Base-by-base conservation (phyloP, 2,329 filamentous ascomycete genomes). In the Aspergillus sp. region DNA sequence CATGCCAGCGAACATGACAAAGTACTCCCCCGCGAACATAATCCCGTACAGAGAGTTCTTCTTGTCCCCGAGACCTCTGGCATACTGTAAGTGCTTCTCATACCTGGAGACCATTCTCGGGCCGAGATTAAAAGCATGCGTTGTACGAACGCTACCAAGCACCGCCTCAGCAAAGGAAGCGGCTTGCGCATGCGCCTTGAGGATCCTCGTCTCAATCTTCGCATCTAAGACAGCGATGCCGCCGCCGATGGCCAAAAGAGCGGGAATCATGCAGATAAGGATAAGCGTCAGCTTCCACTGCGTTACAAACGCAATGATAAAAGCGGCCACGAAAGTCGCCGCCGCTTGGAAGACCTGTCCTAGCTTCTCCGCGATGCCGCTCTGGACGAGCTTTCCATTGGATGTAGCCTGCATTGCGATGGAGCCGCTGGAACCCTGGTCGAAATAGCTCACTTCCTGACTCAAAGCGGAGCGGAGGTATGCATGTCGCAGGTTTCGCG, bases 1-100 rank as follows among this genome's bases (percentile, higher is more conserved):
- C 51, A 76, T 78, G 2, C 45, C 44, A 4, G 35, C 31, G 33
- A 30, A 42, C 12, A 42, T 31, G 8, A 49, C 34, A 12, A 26
- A 35, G 25, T 42, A 42, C 22, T 45, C 35, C 3, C 20, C 26
- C 1, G 36, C 33, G 13, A 51, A 50, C 8, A 51, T 8, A 12
- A 37, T 15, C 3, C 46, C 46, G 26, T 39, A 49, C 1, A 48
- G 19, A 3, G 37, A 26, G 13, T 24, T 37, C 25, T 45, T 48
- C 33, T 47, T 49, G 6, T 29, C 37, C 1, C 43, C 42, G 1
- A 44, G 15, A 3, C 13, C 17, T 14, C 35, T 34, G n/a, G 42
- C 29, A 15, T 33, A 17, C n/a, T 35, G 12, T n/a, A 52, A 24
- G 34, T 39, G 46, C 10, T 41, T 32, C 13, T 47, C 43, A 15